A percentile compares a stretch with the other conserved stretches of the same genome.
These are phyloP conservation scores for Gentiana macrophylla DNA, from an alignment of 257 asterid species.

Conservation along the genomic window DNA sequence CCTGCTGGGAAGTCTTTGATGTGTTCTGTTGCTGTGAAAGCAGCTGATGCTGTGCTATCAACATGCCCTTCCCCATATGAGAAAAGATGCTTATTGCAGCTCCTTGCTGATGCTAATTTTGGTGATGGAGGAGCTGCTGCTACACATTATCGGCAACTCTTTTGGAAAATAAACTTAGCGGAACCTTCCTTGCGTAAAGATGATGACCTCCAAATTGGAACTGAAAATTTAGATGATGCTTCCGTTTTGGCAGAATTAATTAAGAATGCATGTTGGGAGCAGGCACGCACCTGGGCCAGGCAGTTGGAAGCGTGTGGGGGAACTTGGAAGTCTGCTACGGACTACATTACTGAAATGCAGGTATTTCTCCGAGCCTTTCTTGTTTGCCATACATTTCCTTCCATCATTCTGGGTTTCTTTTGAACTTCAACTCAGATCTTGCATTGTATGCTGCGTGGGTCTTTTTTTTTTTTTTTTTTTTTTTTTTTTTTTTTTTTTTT, in stretches of 20 bases:
- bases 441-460: no score
- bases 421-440: no score
- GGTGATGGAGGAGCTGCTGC: conserved; percentile 86
- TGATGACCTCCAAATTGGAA: conserved; percentile 74
- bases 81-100: conserved; percentile 79
- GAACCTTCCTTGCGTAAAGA: conserved; percentile 84
- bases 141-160: conserved; percentile 51
- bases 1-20: conserved; percentile 55
- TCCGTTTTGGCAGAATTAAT: conserved; percentile 71
- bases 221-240: conserved; percentile 73
- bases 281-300: conserved; percentile 94
- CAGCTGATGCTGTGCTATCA: conserved; percentile 84
- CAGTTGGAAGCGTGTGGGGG: conserved; percentile 91
- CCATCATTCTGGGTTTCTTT: no score
- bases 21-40: conserved; percentile 67
- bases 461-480: no score
- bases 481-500: no score
- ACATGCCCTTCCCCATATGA: conserved; percentile 89
- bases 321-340: conserved; percentile 73
- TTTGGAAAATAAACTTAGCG: conserved; percentile 89
- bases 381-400: no score
- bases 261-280: conserved; percentile 89
- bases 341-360: conserved; percentile 98
- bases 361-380: conserved; percentile 17
- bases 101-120: conserved; percentile 83